A percentile compares a stretch with the other conserved stretches of the same genome.
Evolutionary conservation across 805 yeast species (phyloP).

Genomic region (Barnettozyma pratensis): DNA sequence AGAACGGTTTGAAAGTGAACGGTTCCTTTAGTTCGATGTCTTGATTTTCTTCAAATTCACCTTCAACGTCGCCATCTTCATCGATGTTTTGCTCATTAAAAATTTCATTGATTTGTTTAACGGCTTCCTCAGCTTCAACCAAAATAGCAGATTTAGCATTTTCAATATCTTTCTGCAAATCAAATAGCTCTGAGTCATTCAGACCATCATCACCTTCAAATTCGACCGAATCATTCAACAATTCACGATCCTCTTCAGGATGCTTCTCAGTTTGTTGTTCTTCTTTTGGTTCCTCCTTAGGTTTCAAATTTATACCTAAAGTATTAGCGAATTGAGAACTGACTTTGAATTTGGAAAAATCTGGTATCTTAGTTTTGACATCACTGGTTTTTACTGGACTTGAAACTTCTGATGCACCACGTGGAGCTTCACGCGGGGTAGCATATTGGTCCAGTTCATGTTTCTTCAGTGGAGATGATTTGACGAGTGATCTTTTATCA

Average conservation of each 20-base stretch:
- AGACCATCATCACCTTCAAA: constrained; percentile 4
- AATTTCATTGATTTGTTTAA: constrained; percentile 21
- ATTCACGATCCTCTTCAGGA: constrained; percentile 8
- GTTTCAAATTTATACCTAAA: constrained; percentile 18
- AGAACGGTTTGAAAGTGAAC: constrained; percentile 5
- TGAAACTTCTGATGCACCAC: neutral
- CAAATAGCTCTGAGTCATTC: constrained; percentile 15
- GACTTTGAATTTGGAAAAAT: constrained; percentile 27
- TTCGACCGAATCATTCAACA: constrained; percentile 8
- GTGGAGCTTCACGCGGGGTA: neutral
- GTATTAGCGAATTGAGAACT: constrained; percentile 33
- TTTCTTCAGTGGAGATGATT: constrained; percentile 3
- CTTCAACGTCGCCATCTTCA: constrained; percentile 5
- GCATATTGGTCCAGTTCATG: neutral
- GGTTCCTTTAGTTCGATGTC: constrained; percentile 4
- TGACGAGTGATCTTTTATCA: constrained; percentile 11
- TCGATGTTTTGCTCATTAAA: constrained; percentile 9
- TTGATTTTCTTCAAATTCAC: constrained; percentile 8
- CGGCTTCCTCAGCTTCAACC: constrained; percentile 25
- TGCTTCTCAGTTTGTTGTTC: neutral
- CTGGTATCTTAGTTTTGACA: constrained; percentile 25
- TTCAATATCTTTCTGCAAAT: constrained; percentile 23
- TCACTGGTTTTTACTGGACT: neutral
- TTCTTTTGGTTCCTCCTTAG: constrained; percentile 1
- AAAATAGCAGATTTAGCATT: constrained; percentile 18